Evolutionary conservation across 495 filamentous ascomycete species (phyloP), one percentile per base, ranked within the genome.

Genomic region (Xylaria acuta): DNA sequence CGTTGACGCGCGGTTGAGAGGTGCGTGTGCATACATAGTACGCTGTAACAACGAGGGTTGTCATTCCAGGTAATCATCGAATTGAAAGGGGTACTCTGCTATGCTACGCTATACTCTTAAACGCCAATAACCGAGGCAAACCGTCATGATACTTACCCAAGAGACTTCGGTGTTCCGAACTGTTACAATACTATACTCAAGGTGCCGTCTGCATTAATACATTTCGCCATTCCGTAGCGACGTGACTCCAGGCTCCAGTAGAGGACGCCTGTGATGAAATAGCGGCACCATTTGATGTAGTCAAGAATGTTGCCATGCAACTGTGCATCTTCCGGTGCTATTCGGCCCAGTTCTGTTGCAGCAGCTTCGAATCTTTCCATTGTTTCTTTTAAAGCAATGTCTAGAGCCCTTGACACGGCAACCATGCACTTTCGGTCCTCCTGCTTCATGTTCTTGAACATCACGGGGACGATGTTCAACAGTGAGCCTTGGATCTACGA

Each of bases 41-140:
- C 9, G 40, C 27, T 64, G 62, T 47, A 49, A 64, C 34, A 64
- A 36, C n/a, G 38, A n/a, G 4, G 16, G 18, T 41, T 49, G 40
- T 47, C 62, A 34, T 64, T 64, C 41, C 1, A 22, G 30, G 6
- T 36, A 38, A 40, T 67, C 58, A 18, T 67, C 27, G 43, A 67
- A 67, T 53, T 53, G 40, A 16, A 11, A 14, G 20, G 8, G 36
- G 3, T 38, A 38, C 3, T 38, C 32, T 53, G 89, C 83, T 11
- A 86, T 79, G 72, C 88, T 86, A 1, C 67, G 59, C 82, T 60
- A 40, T 60, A 16, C 32, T 76, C 45, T 84, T 74, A 54, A 88
- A 75, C 38, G 82, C 78, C 34, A 88, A 88, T 11, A 87, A 86
- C 70, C 88, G 78, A 34, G 85, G 86, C 45, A 85, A 77, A 32